A percentile compares a stretch with the other conserved stretches of the same genome.
Evolutionary conservation across 1,284 basidiomycete species (phyloP).

Genomic region (Afroboletus lepidellus): DNA sequence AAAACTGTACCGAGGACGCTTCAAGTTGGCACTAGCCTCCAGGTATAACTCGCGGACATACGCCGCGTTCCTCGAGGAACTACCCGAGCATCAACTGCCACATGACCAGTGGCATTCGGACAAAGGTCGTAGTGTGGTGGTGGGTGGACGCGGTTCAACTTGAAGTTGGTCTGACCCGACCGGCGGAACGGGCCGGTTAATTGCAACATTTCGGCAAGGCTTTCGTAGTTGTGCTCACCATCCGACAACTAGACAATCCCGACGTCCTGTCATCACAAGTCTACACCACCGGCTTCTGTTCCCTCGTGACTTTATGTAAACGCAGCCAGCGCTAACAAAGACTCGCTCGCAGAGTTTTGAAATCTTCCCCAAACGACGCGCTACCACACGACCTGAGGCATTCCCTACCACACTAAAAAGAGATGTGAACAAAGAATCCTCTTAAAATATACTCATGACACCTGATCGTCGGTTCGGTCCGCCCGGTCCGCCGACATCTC

Average conservation of each 20-base stretch:
- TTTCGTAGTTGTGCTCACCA: too few species aligned
- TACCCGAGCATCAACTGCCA: neutral
- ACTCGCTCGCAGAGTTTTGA: neutral
- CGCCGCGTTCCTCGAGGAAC: neutral
- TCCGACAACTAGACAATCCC: too few species aligned
- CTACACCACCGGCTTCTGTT: neutral
- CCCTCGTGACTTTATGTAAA: neutral
- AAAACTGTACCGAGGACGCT: neutral
- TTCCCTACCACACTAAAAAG: neutral
- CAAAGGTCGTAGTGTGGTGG: neutral
- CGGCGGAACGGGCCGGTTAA: too few species aligned
- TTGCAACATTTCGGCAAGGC: too few species aligned
- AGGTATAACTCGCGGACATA: neutral
- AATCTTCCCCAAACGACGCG: too few species aligned
- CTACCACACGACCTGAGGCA: neutral
- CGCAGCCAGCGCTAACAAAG: neutral
- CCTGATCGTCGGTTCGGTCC: constrained; percentile 14
- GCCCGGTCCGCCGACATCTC: constrained; percentile 17
- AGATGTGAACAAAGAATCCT: neutral
- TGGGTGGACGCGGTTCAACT: neutral
- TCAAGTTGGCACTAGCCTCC: neutral
- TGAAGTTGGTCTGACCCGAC: neutral
- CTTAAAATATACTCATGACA: neutral
- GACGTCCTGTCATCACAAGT: too few species aligned
- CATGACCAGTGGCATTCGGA: neutral